phyloP scores from a whole-genome alignment of 768 basidiomycete species.

The Nidula microcarpa region DNA sequence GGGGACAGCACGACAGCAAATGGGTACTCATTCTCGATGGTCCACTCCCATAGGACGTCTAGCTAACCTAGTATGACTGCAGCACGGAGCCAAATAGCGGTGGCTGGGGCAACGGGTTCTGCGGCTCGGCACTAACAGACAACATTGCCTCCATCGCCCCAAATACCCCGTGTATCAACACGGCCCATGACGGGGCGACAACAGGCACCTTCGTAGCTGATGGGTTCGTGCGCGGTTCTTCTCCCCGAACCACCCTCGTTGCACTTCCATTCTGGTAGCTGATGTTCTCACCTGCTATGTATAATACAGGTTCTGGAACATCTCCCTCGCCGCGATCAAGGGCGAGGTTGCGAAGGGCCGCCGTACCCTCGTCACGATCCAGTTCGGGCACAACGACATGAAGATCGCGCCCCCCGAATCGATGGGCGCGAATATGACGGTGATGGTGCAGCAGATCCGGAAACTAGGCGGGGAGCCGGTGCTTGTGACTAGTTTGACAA shows the following conservation, averaged over 20 bases:
- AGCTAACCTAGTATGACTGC: not conserved
- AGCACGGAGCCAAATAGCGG: conserved; percentile 32
- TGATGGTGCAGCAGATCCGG: conserved; percentile 33
- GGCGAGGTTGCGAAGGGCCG: conserved; percentile 30
- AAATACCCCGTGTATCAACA: conserved; percentile 35
- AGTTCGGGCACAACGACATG: conserved; percentile 40
- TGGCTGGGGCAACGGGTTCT: conserved; percentile 40
- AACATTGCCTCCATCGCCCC: conserved; percentile 27
- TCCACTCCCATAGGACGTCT: not conserved
- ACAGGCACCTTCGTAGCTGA: conserved; percentile 34
- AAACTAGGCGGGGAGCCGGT: conserved; percentile 34
- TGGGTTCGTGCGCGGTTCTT: conserved; percentile 16
- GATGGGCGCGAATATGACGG: conserved; percentile 38
- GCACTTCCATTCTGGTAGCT: not conserved
- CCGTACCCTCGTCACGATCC: conserved; percentile 33
- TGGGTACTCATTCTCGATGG: conserved; percentile 15
- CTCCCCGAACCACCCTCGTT: too few relatives aligned
- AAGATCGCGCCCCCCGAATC: conserved; percentile 39
- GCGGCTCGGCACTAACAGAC: conserved; percentile 24
- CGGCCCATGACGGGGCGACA: conserved; percentile 36
- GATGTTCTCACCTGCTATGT: too few relatives aligned
- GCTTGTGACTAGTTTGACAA: conserved; percentile 35
- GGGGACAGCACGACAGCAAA: conserved; percentile 39
- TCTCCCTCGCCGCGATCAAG: conserved; percentile 28
- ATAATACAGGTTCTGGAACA: conserved; percentile 21